Evolutionary conservation across 2,329 filamentous ascomycete genomes (phyloP).

Genomic region (Pseudogymnoascus sp.): DNA sequence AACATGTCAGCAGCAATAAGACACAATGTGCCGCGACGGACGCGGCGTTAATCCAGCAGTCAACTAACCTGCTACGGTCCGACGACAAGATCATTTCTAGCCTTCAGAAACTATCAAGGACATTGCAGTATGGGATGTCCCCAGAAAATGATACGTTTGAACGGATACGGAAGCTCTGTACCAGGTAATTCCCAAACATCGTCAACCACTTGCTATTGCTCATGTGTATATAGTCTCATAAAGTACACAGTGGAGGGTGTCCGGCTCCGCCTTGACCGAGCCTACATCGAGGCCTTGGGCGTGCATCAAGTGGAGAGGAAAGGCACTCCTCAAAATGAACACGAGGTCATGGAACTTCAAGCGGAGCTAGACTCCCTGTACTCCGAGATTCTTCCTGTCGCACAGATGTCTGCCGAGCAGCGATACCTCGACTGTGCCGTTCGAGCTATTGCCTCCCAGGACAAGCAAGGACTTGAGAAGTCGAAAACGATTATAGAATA

Average conservation of each 20-base stretch:
- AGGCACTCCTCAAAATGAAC: constrained; percentile 16
- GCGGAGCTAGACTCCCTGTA: constrained; percentile 64
- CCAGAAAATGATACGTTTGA: constrained; percentile 47
- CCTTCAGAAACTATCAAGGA: constrained; percentile 58
- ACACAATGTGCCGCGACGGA: constrained; percentile 43
- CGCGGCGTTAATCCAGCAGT: constrained; percentile 39
- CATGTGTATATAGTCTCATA: constrained; percentile 39
- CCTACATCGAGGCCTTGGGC: constrained; percentile 43
- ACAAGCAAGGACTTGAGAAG: constrained; percentile 37
- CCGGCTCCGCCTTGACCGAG: constrained; percentile 47
- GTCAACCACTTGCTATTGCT: neutral
- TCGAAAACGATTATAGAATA: constrained; percentile 44
- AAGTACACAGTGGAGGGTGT: constrained; percentile 50
- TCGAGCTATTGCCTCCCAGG: constrained; percentile 36
- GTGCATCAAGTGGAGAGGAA: neutral
- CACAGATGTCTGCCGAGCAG: constrained; percentile 64
- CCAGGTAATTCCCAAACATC: constrained; percentile 32
- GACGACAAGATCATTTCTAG: constrained; percentile 61
- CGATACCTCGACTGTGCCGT: constrained; percentile 58
- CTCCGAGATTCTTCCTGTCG: constrained; percentile 60
- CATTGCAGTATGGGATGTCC: constrained; percentile 46
- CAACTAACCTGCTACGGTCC: constrained; percentile 45
- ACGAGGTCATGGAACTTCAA: constrained; percentile 46
- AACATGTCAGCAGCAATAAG: constrained; percentile 42
- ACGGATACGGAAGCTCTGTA: constrained; percentile 52